Evolutionary conservation across 2,329 filamentous ascomycete genomes (phyloP).

Genomic region (Cladobotryum protrusum): DNA sequence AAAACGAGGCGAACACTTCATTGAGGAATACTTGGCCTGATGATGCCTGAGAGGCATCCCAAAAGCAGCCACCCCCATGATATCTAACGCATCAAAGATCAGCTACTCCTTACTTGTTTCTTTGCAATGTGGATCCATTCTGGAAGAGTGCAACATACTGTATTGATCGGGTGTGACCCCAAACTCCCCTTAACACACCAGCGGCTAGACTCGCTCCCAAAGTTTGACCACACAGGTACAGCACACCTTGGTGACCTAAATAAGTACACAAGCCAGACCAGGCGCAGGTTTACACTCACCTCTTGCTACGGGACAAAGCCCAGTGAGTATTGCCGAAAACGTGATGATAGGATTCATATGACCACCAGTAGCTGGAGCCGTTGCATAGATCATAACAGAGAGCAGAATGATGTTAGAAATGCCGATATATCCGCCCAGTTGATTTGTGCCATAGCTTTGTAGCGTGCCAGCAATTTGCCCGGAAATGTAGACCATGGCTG

Average conservation of each 20-base stretch:
- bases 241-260: constrained; percentile 22
- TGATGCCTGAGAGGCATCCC: constrained; percentile 29
- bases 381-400: constrained; percentile 43
- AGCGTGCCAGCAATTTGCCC: constrained; percentile 26
- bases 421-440: constrained; percentile 27
- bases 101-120: too few species aligned
- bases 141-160: constrained; percentile 15
- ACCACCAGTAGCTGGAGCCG: constrained; percentile 42
- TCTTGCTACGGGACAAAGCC: constrained; percentile 42
- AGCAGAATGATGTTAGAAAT: constrained; percentile 36
- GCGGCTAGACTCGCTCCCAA: constrained; percentile 39
- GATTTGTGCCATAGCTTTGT: constrained; percentile 19
- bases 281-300: constrained; percentile 12
- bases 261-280: too few species aligned
- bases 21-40: constrained; percentile 38
- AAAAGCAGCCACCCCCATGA: constrained; percentile 32
- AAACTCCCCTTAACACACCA: constrained; percentile 32
- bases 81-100: constrained; percentile 1
- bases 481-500: constrained; percentile 23
- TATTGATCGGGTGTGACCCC: constrained; percentile 24
- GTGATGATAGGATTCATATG: constrained; percentile 50
- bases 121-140: too few species aligned
- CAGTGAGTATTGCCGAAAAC: constrained; percentile 44
- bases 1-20: constrained; percentile 37
- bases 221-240: constrained; percentile 42